Evolutionary conservation across 2,329 filamentous ascomycete species (phyloP).

Genomic region (Colletotrichum lupini): DNA sequence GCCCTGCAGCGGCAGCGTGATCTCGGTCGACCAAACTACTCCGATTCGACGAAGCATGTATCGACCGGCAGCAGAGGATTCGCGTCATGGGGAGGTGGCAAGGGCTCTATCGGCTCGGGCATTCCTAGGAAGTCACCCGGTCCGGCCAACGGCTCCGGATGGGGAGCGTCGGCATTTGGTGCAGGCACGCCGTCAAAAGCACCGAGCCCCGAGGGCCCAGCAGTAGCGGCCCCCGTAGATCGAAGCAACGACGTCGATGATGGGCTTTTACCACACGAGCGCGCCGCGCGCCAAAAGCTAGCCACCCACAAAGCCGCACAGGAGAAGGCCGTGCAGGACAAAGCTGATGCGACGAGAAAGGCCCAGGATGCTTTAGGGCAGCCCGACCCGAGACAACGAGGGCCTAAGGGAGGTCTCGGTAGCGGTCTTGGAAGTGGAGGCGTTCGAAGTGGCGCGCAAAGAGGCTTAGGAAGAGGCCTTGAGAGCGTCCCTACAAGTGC

Average conservation of each 20-base stretch:
- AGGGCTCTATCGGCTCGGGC: neutral
- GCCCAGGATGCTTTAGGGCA: neutral
- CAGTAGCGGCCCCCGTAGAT: no score
- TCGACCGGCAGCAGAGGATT: neutral
- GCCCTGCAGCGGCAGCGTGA: constrained; percentile 18
- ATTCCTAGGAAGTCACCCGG: neutral
- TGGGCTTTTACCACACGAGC: constrained; percentile 51
- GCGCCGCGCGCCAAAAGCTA: constrained; percentile 46
- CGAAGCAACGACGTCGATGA: constrained; percentile 9
- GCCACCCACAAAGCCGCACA: neutral
- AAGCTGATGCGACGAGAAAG: neutral
- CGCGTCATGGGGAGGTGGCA: neutral
- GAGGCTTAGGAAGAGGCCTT: neutral
- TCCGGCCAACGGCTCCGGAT: constrained; percentile 10
- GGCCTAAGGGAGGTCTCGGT: no score
- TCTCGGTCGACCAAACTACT: constrained; percentile 29
- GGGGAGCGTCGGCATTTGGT: constrained; percentile 25
- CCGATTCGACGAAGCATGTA: constrained; percentile 12
- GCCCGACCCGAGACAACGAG: neutral
- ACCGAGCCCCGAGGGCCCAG: neutral
- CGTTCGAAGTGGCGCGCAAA: neutral
- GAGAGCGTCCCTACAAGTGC: neutral
- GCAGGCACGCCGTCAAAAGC: neutral
- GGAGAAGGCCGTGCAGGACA: neutral
- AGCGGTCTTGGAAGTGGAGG: no score